A percentile compares a stretch with the other conserved stretches of the same genome.
phyloP scores from a whole-genome alignment of 1,284 basidiomycete genomes.

The Fistulina hepatica region DNA sequence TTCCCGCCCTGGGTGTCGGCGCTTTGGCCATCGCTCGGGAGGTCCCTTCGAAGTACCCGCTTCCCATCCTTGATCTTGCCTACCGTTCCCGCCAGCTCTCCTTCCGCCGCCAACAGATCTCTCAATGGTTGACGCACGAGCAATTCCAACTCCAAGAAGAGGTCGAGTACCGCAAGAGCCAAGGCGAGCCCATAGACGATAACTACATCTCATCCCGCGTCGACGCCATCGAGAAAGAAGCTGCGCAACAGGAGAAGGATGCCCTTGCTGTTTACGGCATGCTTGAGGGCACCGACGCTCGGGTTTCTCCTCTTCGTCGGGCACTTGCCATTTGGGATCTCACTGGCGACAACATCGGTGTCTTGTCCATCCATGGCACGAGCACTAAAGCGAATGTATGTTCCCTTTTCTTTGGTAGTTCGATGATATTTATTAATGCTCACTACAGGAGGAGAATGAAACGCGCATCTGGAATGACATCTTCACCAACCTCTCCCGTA shows the following conservation, averaged over 20 bases:
- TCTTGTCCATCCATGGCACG: constrained; percentile 86
- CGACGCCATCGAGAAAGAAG: constrained; percentile 81
- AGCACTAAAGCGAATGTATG: constrained; percentile 87
- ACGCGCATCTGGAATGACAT: constrained; percentile 94
- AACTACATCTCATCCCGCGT: constrained; percentile 67
- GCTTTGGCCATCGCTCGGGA: constrained; percentile 81
- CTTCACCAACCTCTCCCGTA: constrained; percentile 79
- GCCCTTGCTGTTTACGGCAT: constrained; percentile 86
- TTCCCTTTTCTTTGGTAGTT: constrained; percentile 8
- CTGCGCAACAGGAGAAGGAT: constrained; percentile 83
- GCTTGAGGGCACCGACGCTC: constrained; percentile 82
- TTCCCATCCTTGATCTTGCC: constrained; percentile 69
- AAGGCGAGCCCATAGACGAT: constrained; percentile 45
- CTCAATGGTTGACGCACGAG: constrained; percentile 88
- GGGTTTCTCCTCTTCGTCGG: constrained; percentile 83
- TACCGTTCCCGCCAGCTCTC: constrained; percentile 86
- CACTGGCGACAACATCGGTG: constrained; percentile 84
- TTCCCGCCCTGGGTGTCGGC: constrained; percentile 89
- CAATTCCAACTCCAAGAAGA: constrained; percentile 76
- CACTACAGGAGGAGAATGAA: constrained; percentile 86
- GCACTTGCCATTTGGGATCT: constrained; percentile 96
- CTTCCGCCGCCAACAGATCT: constrained; percentile 89
- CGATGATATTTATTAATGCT: constrained; percentile 2
- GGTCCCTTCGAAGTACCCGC: constrained; percentile 61
- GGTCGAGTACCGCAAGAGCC: constrained; percentile 47